A percentile compares a stretch with the other conserved stretches of the same genome.
phyloP scores from a whole-genome alignment of 176 grass and related monocot genomes.

The Triticum turgidum region DNA sequence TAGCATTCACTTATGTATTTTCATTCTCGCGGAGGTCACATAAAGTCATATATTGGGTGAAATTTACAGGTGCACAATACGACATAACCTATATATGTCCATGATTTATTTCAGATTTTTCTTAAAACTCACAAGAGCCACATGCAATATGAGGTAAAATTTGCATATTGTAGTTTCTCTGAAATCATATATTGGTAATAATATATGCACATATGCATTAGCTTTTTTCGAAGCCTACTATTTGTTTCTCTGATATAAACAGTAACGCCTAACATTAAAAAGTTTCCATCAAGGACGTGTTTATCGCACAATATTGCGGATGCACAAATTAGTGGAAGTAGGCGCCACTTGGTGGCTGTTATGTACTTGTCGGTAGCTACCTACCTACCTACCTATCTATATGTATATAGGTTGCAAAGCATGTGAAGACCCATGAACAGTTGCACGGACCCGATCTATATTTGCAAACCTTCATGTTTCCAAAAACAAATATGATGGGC shows the following conservation, averaged over 20 bases:
- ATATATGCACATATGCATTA: not conserved
- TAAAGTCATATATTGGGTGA: not conserved
- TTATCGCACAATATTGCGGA: not conserved
- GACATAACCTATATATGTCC: no score
- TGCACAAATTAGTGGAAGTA: slow-evolving; percentile 27
- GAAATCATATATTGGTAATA: not conserved
- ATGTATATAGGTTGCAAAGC: not conserved
- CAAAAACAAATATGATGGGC: not conserved
- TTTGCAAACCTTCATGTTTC: slow-evolving; percentile 38
- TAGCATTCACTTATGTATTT: no score
- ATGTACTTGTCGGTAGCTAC: not conserved
- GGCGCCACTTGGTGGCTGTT: slow-evolving; percentile 1
- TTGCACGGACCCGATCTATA: not conserved
- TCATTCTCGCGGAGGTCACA: not conserved
- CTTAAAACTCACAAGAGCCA: not conserved
- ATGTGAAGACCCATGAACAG: slow-evolving; percentile 21
- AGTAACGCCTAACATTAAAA: not conserved
- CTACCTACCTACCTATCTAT: not conserved
- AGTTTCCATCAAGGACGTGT: not conserved
- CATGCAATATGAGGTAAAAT: not conserved
- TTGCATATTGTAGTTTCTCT: not conserved
- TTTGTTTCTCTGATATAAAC: not conserved
- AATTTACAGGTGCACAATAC: not conserved
- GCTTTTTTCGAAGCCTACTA: not conserved
- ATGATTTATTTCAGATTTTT: no score